These are phyloP conservation scores for Arachnomyces sp. DNA, from an alignment of 2,329 filamentous ascomycete species.

Conservation along the genomic window DNA sequence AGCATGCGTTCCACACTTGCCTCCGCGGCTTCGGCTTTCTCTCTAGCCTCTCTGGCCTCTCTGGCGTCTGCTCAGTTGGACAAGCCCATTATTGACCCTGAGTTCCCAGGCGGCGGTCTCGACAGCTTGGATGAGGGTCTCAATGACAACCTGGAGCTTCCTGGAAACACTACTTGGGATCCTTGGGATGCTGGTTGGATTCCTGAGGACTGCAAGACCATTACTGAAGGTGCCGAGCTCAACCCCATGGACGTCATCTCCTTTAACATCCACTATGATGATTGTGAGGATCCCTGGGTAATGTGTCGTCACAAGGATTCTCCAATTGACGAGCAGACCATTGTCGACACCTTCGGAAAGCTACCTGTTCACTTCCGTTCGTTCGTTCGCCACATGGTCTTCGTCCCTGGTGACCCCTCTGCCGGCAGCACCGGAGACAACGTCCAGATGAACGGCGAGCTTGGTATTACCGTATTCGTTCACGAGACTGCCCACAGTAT, in stretches of 20 bases:
- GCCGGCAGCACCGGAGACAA: background rate
- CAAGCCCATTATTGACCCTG: too few species aligned
- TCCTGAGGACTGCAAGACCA: constrained; percentile 5
- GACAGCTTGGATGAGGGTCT: constrained; percentile 4
- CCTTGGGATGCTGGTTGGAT: constrained; percentile 3
- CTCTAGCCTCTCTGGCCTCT: too few species aligned
- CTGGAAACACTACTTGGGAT: constrained; percentile 1
- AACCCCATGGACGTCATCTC: constrained; percentile 3
- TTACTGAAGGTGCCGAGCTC: constrained; percentile 1
- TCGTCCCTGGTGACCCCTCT: background rate
- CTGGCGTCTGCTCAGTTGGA: too few species aligned
- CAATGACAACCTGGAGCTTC: constrained; percentile 3
- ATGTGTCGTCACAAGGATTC: constrained; percentile 7
- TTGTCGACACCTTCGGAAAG: constrained; percentile 4
- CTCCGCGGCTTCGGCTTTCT: too few species aligned
- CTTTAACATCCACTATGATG: constrained; percentile 6
- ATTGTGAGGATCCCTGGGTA: constrained; percentile 4
- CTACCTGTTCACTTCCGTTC: constrained; percentile 5
- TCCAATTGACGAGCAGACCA: background rate
- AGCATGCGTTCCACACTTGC: too few species aligned
- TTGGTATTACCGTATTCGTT: constrained; percentile 9
- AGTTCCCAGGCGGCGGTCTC: background rate
- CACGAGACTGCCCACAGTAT: constrained; percentile 15
- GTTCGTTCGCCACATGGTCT: constrained; percentile 1
- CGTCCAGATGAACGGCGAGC: constrained; percentile 4